A percentile compares a stretch with the other conserved stretches of the same genome.
Conservation (phyloP, 768 basidiomycete species). For the Pholiota microspora region DNA sequence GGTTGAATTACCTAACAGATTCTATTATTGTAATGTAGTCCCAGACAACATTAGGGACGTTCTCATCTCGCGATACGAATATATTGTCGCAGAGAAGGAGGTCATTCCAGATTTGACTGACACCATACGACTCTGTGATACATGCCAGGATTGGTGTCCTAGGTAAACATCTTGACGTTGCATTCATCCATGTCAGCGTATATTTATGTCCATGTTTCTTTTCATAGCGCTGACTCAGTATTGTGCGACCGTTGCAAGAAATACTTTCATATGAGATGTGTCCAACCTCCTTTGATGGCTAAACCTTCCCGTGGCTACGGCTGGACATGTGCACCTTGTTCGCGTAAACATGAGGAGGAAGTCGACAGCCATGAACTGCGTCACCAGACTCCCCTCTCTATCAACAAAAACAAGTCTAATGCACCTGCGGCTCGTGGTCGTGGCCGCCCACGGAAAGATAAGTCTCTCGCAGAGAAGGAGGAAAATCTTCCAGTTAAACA, state of each 20-base stretch:
- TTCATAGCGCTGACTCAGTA: constrained; percentile 72
- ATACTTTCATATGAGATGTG: constrained; percentile 93
- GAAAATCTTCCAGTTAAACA: constrained; percentile 78
- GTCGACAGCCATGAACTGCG: constrained; percentile 75
- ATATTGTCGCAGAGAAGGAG: constrained; percentile 93
- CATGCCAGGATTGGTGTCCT: constrained; percentile 88
- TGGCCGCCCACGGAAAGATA: constrained; percentile 78
- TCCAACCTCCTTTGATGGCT: constrained; percentile 84
- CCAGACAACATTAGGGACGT: constrained; percentile 78
- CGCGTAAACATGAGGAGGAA: constrained; percentile 81
- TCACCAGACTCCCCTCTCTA: constrained; percentile 44
- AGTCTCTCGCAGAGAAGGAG: constrained; percentile 68
- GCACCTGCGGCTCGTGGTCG: constrained; percentile 71
- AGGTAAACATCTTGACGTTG: constrained; percentile 52
- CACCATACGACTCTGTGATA: constrained; percentile 76
- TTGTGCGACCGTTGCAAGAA: constrained; percentile 90
- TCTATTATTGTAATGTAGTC: constrained; percentile 45
- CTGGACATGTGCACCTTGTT: constrained; percentile 96
- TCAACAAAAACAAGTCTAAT: constrained; percentile 61
- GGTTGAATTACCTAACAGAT: constrained; percentile 16
- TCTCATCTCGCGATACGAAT: constrained; percentile 84
- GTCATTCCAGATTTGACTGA: constrained; percentile 90
- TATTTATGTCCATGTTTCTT: neutral
- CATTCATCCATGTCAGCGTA: neutral
- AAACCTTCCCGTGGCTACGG: constrained; percentile 97